A percentile compares a stretch with the other conserved stretches of the same genome.
Evolutionary conservation across 352 stramenopile species (phyloP).

Genomic region (Phytophthora foliorum): DNA sequence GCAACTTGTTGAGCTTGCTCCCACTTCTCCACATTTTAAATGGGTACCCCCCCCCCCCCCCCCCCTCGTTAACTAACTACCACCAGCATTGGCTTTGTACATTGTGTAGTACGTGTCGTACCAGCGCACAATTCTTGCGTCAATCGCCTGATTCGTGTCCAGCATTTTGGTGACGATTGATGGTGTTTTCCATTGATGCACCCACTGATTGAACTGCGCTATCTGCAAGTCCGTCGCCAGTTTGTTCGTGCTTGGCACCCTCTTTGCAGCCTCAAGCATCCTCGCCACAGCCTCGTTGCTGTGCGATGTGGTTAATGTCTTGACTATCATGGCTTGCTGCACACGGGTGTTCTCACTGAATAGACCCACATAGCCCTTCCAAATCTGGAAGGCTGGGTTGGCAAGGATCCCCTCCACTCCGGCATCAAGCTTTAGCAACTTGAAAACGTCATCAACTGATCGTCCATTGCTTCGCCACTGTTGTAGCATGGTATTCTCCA

Average conservation of each 20-base stretch:
- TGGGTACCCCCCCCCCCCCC: too few species aligned
- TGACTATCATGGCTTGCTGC: slow-evolving; percentile 5
- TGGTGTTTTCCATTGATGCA: too few species aligned
- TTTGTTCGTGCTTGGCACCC: not conserved
- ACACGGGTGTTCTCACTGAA: slow-evolving; percentile 16
- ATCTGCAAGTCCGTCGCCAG: slow-evolving; percentile 9
- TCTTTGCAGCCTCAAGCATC: not conserved
- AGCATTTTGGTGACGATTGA: too few species aligned
- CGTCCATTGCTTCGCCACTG: not conserved
- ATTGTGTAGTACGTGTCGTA: too few species aligned
- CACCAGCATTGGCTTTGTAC: too few species aligned
- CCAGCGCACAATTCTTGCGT: too few species aligned
- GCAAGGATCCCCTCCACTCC: not conserved
- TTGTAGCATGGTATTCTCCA: slow-evolving; percentile 1
- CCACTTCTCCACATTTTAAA: too few species aligned
- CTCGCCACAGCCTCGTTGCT: not conserved
- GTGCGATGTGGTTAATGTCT: not conserved
- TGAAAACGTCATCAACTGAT: slow-evolving; percentile 1
- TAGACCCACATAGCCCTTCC: slow-evolving; percentile 7
- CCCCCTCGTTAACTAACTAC: too few species aligned
- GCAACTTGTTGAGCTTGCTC: too few species aligned
- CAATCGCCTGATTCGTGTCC: too few species aligned
- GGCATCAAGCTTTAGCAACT: not conserved
- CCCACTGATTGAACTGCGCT: not conserved
- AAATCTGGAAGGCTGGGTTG: slow-evolving; percentile 5